Base-by-base conservation (phyloP, 805 yeast genomes). In the Cyberlindnera sargentensis region DNA sequence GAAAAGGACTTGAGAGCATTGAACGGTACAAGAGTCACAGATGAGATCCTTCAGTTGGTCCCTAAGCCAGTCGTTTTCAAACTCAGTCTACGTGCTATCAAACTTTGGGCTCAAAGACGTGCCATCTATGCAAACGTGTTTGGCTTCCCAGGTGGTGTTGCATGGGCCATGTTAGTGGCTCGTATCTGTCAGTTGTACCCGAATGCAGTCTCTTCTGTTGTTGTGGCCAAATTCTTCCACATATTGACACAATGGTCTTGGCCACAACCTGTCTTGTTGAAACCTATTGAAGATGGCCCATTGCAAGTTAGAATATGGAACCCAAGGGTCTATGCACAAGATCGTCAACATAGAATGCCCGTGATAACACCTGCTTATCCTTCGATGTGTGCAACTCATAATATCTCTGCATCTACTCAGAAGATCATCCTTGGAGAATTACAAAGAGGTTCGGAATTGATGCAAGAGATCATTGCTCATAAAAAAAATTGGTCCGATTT, bases 111-210 rank as follows among this genome's bases (percentile, higher is more conserved):
- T 0, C 91, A 89, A 60, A 78, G 89, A 56, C 74, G 98, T 40
- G 98, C 96, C 0, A 78, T 93, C 11, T 93, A 93, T 65, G 97
- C 87, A 6, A 93, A 93, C 59, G 84, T 93, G 37, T 87, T 84
- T 73, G 99, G 99, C 0, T 93, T 91, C 65, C 99, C 98, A 1
- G 99, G 99, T 57, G 99, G 99, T 64, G 99, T 93, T 39, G 99
- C 99, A 1, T 93, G 99, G 99, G 99, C 99, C 1, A 93, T 93
- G 97, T 64, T 93, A 34, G 97, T 90, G n/a, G 99, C 98, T 2
- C 74, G 99, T 55, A 88, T 93, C 28, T 93, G 99, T 64, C 99
- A 93, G 62, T 67, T 93, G 40, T 93, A 91, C 61, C 99, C 99
- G 8, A 91, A 91, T 64, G 95, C 98, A 0, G 95, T 89, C 9